Evolutionary conservation across 345 rosid species (phyloP), one percentile per base, ranked within the genome.

Genomic region (Arabis hirsuta): DNA sequence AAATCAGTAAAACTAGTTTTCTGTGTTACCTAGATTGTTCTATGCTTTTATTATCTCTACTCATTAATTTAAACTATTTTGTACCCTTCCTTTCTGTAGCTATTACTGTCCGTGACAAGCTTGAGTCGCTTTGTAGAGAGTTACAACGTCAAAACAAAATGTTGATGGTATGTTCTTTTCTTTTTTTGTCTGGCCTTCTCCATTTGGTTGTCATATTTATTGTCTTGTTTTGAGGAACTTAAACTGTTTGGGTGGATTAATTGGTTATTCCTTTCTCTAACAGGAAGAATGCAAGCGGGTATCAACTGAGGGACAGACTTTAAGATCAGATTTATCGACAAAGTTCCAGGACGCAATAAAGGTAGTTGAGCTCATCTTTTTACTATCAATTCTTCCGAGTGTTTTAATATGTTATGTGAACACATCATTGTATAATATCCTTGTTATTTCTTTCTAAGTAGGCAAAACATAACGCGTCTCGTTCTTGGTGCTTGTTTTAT

Each of bases 201-300:
- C 10, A 43, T 36, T 47, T 51, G 14, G 47, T 71, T 52, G 3
- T 64, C 39, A 44, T 34, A 55, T 47, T 2, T 31, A 19, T 5
- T 55, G n/a, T 10, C 14, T 39, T 42, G 11, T 52, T 44, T 27
- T 34, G 19, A 52, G 61, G 61, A 50, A 41, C 32, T 56, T 38
- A 65, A 34, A 22, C 24, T n/a, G 4, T 45, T 44, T 53, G 26
- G 32, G n/a, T 12, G 2, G 55, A 22, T 50, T 9, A 27, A 47
- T 32, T 78, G 62, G 78, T 55, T 19, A 39, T 62, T 59, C 42
- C 9, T 59, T 65, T 41, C 73, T 73, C 62, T 76, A 29, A 62
- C 86, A 89, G 98, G 98, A 88, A 68, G 98, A 94, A 78, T 94
- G 98, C 85, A 94, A 94, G 81, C 79, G 89, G 38, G 95, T 86